Base-by-base conservation (phyloP, 108 stramenopile genomes). In the Nannochloropsis gaditana region DNA sequence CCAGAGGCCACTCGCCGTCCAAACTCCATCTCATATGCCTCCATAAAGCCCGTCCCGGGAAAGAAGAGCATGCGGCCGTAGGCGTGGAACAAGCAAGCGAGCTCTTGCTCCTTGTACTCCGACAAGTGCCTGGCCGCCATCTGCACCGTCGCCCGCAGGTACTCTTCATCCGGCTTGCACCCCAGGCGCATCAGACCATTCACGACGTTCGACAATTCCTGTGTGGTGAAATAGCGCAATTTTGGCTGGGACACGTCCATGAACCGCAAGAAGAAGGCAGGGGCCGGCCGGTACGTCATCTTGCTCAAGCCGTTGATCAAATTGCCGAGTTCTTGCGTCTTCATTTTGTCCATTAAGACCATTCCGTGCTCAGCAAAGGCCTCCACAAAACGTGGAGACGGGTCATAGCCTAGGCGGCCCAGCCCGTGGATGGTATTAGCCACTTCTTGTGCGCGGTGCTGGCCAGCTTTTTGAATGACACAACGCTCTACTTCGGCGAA, bases 101-200 rank as follows among this genome's bases (percentile, higher is more conserved):
- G 59, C 59, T 73, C 59, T n/a, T 73, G 59, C 59, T 73, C 59
- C 8, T 73, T 73, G 8, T 73, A 73, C 5, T 73, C 59, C 15
- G 59, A n/a, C 59, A 73, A 73, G n/a, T 73, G 59, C 59, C 59
- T 73, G 3, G 59, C 59, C 59, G 59, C 59, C 59, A 73, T n/a
- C 59, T 73, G 59, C 19, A 73, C 59, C 15, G 59, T 73, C 59
- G 59, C 59, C 59, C 59, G 15, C 59, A 73, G n/a, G 59, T 73
- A 73, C 59, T 73, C 59, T n/a, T 73, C 59, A 73, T 73, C 59
- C 59, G 59, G 59, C 59, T 73, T 73, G 59, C 59, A 73, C 59
- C 59, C 59, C n/a, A 73, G n/a, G 4, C 59, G 3, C 59, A 73
- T 73, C 59, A 73, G n/a, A 4, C 59, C 59, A 6, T 73, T 73